These are phyloP conservation scores for Tolypocladium cylindrosporum DNA, from an alignment of 2,329 filamentous ascomycete species.

Conservation along the genomic window DNA sequence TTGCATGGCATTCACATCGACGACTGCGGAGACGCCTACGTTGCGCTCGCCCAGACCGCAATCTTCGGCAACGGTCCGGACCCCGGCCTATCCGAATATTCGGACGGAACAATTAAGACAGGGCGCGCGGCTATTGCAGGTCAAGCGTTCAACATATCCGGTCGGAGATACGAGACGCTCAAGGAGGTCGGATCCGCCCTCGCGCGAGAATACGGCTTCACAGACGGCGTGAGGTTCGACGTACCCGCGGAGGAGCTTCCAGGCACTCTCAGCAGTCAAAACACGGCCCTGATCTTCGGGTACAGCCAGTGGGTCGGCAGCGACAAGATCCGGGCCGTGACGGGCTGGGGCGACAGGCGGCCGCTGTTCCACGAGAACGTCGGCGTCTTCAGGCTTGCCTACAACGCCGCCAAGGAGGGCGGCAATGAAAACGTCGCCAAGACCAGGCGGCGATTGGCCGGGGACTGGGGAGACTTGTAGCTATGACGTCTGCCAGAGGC, in stretches of 20 bases:
- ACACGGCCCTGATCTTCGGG: neutral
- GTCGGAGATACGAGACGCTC: neutral
- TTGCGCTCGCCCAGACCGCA: neutral
- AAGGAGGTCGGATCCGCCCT: neutral
- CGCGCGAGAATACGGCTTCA: neutral
- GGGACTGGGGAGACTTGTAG: neutral
- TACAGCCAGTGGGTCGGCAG: neutral
- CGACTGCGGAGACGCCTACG: neutral
- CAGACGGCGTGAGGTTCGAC: neutral
- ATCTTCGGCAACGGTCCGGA: neutral
- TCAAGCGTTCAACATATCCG: neutral
- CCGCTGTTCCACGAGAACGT: neutral
- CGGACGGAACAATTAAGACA: neutral
- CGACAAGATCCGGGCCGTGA: neutral
- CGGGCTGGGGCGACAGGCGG: neutral
- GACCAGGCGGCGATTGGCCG: neutral
- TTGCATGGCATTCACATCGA: neutral
- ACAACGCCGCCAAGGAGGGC: neutral
- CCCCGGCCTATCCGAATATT: neutral
- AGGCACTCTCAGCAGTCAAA: neutral
- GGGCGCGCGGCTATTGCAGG: neutral
- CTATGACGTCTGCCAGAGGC: neutral
- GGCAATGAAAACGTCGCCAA: neutral
- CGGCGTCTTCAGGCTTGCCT: neutral
- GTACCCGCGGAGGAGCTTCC: neutral